Percentiles rank a stretch among this genome's conserved stretches.
Conservation (phyloP, 345 rosid species). For the Turritis glabra region DNA sequence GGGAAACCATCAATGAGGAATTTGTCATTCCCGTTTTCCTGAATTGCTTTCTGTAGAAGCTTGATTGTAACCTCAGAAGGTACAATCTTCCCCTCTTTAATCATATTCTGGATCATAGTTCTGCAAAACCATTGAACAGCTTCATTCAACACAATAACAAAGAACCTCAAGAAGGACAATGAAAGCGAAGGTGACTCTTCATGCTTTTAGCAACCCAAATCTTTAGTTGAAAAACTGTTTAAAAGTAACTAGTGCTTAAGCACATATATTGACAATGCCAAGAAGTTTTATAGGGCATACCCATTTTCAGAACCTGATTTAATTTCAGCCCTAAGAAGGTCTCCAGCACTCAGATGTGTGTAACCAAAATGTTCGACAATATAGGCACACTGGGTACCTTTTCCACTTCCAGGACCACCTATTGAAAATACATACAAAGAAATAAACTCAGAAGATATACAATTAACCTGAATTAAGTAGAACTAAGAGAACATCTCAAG, state of each 20-base stretch:
- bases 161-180: background rate
- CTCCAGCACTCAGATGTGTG: constrained; percentile 92
- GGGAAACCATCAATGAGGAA: constrained; percentile 91
- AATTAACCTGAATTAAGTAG: background rate
- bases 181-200: background rate
- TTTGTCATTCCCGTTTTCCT: constrained; percentile 57
- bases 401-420: constrained; percentile 99
- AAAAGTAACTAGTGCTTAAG: background rate
- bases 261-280: background rate
- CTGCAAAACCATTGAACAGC: constrained; percentile 27
- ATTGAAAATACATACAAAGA: constrained; percentile 26
- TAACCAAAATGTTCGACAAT: constrained; percentile 65
- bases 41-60: constrained; percentile 78
- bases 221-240: background rate
- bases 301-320: constrained; percentile 88
- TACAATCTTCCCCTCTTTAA: constrained; percentile 62
- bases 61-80: constrained; percentile 86
- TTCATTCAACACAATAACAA: background rate
- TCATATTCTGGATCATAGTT: constrained; percentile 63
- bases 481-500: background rate
- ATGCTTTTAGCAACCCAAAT: background rate
- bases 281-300: constrained; percentile 41
- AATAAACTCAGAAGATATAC: constrained; percentile 8
- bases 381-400: constrained; percentile 84
- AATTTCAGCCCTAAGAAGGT: constrained; percentile 78